Evolutionary conservation across 768 basidiomycete species (phyloP).

Genomic region (Phylloporus sp.): DNA sequence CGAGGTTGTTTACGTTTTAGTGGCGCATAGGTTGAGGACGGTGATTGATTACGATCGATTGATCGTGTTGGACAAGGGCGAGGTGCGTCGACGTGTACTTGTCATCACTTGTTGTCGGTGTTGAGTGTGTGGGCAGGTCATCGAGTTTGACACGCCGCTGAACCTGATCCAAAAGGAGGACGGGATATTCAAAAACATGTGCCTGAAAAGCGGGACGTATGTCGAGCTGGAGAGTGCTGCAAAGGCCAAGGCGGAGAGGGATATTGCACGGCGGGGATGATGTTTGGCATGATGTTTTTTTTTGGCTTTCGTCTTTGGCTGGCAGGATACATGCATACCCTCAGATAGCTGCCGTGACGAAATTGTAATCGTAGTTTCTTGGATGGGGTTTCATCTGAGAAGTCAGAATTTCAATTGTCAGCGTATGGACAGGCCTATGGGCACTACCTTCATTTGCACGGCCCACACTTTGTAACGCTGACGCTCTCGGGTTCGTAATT

Average conservation of each 20-base stretch:
- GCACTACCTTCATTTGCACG: too few species aligned
- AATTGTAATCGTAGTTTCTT: too few species aligned
- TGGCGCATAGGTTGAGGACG: constrained; percentile 71
- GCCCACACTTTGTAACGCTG: too few species aligned
- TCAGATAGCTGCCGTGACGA: too few species aligned
- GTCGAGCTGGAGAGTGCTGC: constrained; percentile 56
- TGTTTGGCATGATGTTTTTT: neutral
- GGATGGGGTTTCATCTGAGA: too few species aligned
- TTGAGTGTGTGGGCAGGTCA: constrained; percentile 31
- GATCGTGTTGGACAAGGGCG: constrained; percentile 61
- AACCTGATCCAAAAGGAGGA: constrained; percentile 58
- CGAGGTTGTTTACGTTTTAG: constrained; percentile 11
- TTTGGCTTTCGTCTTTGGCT: neutral
- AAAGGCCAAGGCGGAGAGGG: constrained; percentile 35
- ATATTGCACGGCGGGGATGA: neutral
- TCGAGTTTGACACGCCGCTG: constrained; percentile 68
- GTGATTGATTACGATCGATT: constrained; percentile 79
- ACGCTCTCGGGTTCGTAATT: too few species aligned
- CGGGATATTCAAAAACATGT: constrained; percentile 67
- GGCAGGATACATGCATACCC: too few species aligned
- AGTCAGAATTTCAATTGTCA: too few species aligned
- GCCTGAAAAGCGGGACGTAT: constrained; percentile 64
- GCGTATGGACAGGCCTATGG: too few species aligned
- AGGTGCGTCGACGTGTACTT: constrained; percentile 14
- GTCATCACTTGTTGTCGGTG: neutral